These are phyloP conservation scores for Bisporella sp. DNA, from an alignment of 2,329 filamentous ascomycete species.

Conservation along the genomic window DNA sequence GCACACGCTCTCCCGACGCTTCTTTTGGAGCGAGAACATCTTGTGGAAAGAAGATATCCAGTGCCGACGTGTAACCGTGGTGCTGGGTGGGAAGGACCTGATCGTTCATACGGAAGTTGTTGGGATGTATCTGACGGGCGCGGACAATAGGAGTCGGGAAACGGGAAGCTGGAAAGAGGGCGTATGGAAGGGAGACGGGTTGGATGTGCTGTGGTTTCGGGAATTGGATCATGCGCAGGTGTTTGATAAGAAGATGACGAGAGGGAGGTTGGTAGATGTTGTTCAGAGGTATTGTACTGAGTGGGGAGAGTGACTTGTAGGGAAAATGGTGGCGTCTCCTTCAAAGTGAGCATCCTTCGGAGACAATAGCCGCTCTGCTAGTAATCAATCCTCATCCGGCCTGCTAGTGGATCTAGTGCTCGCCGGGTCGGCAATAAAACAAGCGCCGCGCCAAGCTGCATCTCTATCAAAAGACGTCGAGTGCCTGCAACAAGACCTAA, in stretches of 20 bases:
- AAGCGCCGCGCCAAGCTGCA: no score
- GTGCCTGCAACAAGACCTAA: no score
- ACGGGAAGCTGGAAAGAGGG: slow-evolving; percentile 12
- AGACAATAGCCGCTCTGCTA: no score
- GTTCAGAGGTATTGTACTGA: no score
- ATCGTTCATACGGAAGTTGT: slow-evolving; percentile 44
- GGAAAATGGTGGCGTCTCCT: no score
- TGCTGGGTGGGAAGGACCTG: slow-evolving; percentile 41
- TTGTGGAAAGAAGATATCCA: slow-evolving; percentile 48
- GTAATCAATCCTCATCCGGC: no score
- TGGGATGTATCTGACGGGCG: slow-evolving; percentile 37
- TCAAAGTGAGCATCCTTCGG: no score
- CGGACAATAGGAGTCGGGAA: slow-evolving; percentile 16
- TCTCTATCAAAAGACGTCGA: no score
- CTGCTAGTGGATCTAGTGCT: no score
- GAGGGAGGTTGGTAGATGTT: background rate
- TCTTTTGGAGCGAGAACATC: slow-evolving; percentile 52
- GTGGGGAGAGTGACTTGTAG: no score
- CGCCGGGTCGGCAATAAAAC: no score
- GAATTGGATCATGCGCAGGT: slow-evolving; percentile 47
- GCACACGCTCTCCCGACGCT: slow-evolving; percentile 45
- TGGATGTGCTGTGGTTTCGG: slow-evolving; percentile 44
- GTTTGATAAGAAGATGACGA: slow-evolving; percentile 24
- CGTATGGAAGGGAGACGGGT: slow-evolving; percentile 8
- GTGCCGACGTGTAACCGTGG: slow-evolving; percentile 35